Evolutionary conservation across 78 protist genomes (phyloP), one percentile per base, ranked within the genome.

Genomic region (Protostelium mycophagum): DNA sequence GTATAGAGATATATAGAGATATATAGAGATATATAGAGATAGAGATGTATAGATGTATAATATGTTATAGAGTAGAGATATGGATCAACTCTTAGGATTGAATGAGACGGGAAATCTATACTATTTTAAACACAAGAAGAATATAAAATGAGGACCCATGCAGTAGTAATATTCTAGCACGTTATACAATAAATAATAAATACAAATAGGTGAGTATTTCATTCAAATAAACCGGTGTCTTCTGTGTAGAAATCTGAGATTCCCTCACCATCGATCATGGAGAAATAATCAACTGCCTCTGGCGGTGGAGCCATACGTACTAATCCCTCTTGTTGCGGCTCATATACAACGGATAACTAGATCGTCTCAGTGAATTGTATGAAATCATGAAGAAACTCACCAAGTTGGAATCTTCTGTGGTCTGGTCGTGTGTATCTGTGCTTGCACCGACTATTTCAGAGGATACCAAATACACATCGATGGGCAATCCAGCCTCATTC

Each of bases 401-500:
- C 73, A 16, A 51, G 5, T 25, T 51, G 16, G 31, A 5, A 5
- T 51, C 73, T 51, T 51, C 73, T 16, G 16, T 25, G 73, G 16
- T 25, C 16, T 51, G 73, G 73, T 51, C 73, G 73, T 51, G 73
- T 51, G 31, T 51, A 16, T 16, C 5, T 5, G 73, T 51, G 73
- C 73, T 25, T 5, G 73, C 73, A 16, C 73, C 73, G n/a, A n/a
- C n/a, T n/a, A n/a, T n/a, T n/a, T 51, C 73, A 16, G 73, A 51
- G 73, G 31, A 25, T 5, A 51, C 73, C 31, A 51, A 16, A 51
- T 51, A 91, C 28, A 91, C 94, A 85, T 91, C 94, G 35, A 91
- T 88, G 23, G 94, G 88, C 29, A 35, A 28, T 29, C 87, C 63
- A 0, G 35, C 39, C 85, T 91, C 94, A 87, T 87, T 91, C 34